Evolutionary conservation across 352 stramenopile genomes (phyloP), one percentile per base, ranked within the genome.

Genomic region (Phytophthora hybrid): DNA sequence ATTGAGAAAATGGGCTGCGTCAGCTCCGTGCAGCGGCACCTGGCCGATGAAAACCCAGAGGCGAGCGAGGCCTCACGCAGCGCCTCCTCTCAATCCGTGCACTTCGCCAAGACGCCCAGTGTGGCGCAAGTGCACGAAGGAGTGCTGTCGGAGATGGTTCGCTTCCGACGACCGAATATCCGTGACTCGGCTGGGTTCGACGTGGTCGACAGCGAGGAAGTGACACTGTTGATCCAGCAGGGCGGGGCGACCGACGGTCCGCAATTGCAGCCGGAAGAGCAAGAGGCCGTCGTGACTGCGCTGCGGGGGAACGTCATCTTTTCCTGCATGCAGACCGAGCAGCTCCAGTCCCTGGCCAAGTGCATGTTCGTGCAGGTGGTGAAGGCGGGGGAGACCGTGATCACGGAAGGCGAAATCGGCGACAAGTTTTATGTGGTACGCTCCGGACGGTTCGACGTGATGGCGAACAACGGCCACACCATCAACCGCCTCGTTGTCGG

Each of bases 301-400:
- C 65, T 98, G 13, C 73, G 79, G 21, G 79, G 82, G 26, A 95
- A 98, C 69, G 79, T 91, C 29, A 77, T 93, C 14, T 97, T 97
- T 70, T 91, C 85, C 51, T 90, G 79, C 59, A 90, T 97, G 61
- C 74, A 89, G 21, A 65, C 73, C 1, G 76, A 94, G n/a, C 82
- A 96, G 56, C 83, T 98, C 54, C 76, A 85, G 32, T 80, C 85
- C 23, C 67, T 98, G 32, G 84, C 88, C 0, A 83, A 82, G 26
- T 87, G 83, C 62, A 93, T 97, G 78, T 80, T 87, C 46, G 85
- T 96, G 67, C 84, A 94, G 55, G 78, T 81, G 19, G 92, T 96
- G 63, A 84, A 84, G 23, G 79, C 79, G 10, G 86, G 89, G 5
- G 88, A 95, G 74, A 85, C 69, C 9, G 89, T 98, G 16, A 84